Percentiles rank a stretch among this genome's conserved stretches.
These are phyloP conservation scores for Dendrothele bispora DNA, from an alignment of 768 basidiomycete species.

Conservation along the genomic window DNA sequence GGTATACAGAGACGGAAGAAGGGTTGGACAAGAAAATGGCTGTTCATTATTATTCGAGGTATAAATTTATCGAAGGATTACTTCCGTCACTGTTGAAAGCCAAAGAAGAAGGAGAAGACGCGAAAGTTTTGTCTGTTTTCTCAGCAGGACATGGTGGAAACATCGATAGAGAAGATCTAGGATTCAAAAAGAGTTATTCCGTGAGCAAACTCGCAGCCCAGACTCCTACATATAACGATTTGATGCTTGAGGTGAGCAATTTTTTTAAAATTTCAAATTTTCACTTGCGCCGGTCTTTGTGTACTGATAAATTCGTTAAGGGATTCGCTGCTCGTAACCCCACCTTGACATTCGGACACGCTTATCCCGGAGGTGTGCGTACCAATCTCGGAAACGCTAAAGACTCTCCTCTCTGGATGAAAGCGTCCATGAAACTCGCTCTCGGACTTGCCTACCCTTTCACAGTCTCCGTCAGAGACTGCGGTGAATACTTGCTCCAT, in stretches of 20 bases:
- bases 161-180: conserved; percentile 34
- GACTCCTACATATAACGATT: conserved; percentile 32
- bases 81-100: conserved; percentile 33
- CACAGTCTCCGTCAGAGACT: no score
- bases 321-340: conserved; percentile 2
- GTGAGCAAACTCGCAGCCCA: conserved; percentile 19
- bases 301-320: neutral
- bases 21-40: conserved; percentile 38
- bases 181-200: conserved; percentile 32
- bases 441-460: no score
- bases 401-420: neutral
- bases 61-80: conserved; percentile 36
- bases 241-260: conserved; percentile 31
- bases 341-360: neutral
- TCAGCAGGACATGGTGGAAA: conserved; percentile 26
- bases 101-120: conserved; percentile 34
- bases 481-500: no score
- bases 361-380: conserved; percentile 4
- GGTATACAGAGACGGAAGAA: conserved; percentile 34
- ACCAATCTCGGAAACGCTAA: neutral
- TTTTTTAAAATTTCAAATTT: neutral
- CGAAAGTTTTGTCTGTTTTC: conserved; percentile 35
- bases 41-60: conserved; percentile 39
- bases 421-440: no score
- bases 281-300: neutral